Percentiles rank a stretch among this genome's conserved stretches.
Conservation (phyloP, 2,329 filamentous ascomycete genomes). For the Sporothrix curviconia region DNA sequence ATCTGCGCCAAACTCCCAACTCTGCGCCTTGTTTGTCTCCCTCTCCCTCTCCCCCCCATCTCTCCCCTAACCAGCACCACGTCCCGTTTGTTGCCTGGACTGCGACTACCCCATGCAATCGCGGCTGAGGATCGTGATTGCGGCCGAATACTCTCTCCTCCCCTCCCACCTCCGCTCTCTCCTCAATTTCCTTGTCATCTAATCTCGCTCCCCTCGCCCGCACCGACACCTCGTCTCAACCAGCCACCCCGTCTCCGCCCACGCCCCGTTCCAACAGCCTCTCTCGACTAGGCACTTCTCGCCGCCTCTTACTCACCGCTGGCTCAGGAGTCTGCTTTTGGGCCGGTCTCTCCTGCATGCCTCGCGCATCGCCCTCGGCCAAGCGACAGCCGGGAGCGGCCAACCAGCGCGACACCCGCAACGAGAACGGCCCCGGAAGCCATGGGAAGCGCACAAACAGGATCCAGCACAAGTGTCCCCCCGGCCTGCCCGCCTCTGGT, state of each 20-base stretch:
- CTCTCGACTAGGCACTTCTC: background rate
- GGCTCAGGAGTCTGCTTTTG: constrained; percentile 40
- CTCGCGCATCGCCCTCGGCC: constrained; percentile 51
- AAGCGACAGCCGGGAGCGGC: constrained; percentile 57
- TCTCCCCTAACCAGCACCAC: background rate
- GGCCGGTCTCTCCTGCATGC: constrained; percentile 47
- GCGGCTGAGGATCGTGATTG: background rate
- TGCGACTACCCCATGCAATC: too few species aligned
- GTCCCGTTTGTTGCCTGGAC: too few species aligned
- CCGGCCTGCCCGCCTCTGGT: constrained; percentile 31
- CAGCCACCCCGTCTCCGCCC: background rate
- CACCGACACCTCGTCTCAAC: background rate
- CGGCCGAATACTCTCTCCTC: too few species aligned
- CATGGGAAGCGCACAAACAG: constrained; percentile 57
- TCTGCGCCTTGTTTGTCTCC: constrained; percentile 9
- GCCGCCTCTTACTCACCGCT: constrained; percentile 22
- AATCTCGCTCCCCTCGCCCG: background rate
- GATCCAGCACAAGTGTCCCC: constrained; percentile 37
- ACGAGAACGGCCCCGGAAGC: constrained; percentile 83
- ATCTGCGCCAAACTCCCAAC: constrained; percentile 7
- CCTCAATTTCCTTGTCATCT: too few species aligned
- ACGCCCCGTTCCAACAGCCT: too few species aligned
- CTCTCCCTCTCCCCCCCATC: background rate
- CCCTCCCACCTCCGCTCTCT: too few species aligned
- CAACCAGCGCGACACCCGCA: constrained; percentile 65